Base-by-base conservation (phyloP, 306 rosid species). In the Lablab purpureus region DNA sequence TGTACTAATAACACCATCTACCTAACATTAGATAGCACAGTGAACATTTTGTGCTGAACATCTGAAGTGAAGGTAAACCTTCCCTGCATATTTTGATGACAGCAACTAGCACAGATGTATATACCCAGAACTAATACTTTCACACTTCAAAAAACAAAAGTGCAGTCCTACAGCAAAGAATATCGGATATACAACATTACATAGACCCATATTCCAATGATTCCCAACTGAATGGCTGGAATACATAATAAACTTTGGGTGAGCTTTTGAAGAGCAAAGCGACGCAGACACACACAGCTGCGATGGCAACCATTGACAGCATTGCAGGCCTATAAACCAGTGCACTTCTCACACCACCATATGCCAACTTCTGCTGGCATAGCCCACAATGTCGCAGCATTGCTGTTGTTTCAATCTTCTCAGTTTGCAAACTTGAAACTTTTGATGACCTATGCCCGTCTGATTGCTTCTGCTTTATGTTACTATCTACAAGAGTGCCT, bases 231-330 rank as follows among this genome's bases (percentile, higher is more conserved):
- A 94, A 94, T 54, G 98, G 98, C 67, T 81, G 89, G 93, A 92
- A 90, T 22, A 88, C 92, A 12, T 82, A 92, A 45, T 81, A 64
- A 34, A 92, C 98, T 81, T 85, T 88, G 1, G 98, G 98, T 2
- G 92, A 90, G 86, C 98, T 94, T 82, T 94, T 94, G 81, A 94
- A 94, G 72, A 94, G 93, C 80, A 94, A 87, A n/a, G 98, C 98
- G 62, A 89, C 98, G 27, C 98, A 94, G 14, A 94, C 98, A 80
- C 98, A 94, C 4, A 94, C 95, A 12, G 97, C 97, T 21, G 98
- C 98, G 73, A 94, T 89, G 73, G 93, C 91, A 34, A 94, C 93
- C 97, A 94, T 89, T 1, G 98, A 94, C 15, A 94, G 91, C 95
- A 94, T 87, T 46, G 93, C 97, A 0, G 98, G 98, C 82, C 93